phyloP scores from a whole-genome alignment of 805 yeast species.

The Metschnikowia koreensis region DNA sequence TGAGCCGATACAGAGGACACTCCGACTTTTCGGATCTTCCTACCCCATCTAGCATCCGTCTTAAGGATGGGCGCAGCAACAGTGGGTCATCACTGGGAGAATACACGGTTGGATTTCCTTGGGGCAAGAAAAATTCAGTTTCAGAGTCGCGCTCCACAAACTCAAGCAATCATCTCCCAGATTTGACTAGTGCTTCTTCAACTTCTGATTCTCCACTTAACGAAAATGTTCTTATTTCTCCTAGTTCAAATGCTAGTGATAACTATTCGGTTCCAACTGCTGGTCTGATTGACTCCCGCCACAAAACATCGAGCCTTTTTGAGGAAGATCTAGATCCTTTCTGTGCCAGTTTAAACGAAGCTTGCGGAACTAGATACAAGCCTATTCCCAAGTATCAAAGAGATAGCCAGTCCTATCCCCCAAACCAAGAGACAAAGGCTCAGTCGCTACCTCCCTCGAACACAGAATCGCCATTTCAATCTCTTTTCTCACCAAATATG shows the following conservation, averaged over 20 bases:
- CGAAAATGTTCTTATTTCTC: slow-evolving; percentile 35
- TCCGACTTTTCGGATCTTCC: slow-evolving; percentile 29
- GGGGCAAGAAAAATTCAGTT: slow-evolving; percentile 30
- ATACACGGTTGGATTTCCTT: slow-evolving; percentile 52
- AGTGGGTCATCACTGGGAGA: not conserved
- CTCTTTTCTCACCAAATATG: slow-evolving; percentile 18
- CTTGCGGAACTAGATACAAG: slow-evolving; percentile 73
- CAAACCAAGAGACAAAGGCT: slow-evolving; percentile 2
- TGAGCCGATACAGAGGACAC: slow-evolving; percentile 54
- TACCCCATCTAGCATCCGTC: not conserved
- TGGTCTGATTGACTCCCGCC: slow-evolving; percentile 12
- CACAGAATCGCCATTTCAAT: slow-evolving; percentile 15
- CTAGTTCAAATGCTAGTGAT: slow-evolving; percentile 26
- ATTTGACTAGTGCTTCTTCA: slow-evolving; percentile 35
- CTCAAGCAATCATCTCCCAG: slow-evolving; percentile 26
- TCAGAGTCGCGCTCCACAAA: slow-evolving; percentile 7
- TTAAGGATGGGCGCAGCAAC: slow-evolving; percentile 4
- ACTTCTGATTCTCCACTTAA: slow-evolving; percentile 40
- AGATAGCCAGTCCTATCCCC: slow-evolving; percentile 10
- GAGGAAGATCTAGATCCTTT: slow-evolving; percentile 73
- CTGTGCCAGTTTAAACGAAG: slow-evolving; percentile 72
- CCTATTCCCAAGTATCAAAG: slow-evolving; percentile 58
- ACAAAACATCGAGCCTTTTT: slow-evolving; percentile 32
- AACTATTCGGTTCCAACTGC: slow-evolving; percentile 13
- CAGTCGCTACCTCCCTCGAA: slow-evolving; percentile 4